Conservation (phyloP, 192 early-diverging fungal species). For the Entomortierella lignicola region DNA sequence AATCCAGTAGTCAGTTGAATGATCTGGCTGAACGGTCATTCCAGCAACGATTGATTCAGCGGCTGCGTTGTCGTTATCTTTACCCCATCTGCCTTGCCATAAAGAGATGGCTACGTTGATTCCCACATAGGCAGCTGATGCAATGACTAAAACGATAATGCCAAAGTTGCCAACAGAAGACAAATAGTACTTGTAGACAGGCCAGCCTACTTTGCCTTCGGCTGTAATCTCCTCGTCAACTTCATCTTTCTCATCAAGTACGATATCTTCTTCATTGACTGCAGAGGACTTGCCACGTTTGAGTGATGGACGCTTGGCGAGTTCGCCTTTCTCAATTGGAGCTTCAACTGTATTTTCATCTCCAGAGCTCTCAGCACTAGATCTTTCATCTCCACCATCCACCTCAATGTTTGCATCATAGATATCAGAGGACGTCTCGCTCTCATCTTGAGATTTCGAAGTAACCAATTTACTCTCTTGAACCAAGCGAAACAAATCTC, state of each 20-base stretch:
- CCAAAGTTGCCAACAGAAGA: conserved; percentile 1
- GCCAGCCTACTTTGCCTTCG: conserved; percentile 6
- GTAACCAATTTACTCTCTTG: conserved; percentile 4
- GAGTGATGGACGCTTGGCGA: not conserved
- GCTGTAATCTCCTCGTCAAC: conserved; percentile 11
- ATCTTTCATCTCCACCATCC: not conserved
- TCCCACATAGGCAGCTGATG: not conserved
- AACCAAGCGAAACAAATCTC: conserved; percentile 71
- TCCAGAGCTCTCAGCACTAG: not conserved
- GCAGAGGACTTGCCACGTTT: conserved; percentile 11
- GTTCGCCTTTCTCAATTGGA: not conserved
- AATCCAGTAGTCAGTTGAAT: conserved; percentile 11
- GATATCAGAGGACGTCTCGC: too few relatives aligned
- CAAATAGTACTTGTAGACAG: conserved; percentile 18
- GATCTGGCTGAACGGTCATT: too few relatives aligned
- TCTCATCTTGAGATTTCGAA: not conserved
- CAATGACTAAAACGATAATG: not conserved
- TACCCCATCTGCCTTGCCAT: conserved; percentile 12
- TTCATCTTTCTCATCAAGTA: conserved; percentile 5
- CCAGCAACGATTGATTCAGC: too few relatives aligned
- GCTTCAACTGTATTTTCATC: not conserved
- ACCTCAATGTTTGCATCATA: conserved; percentile 13
- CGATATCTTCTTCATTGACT: not conserved
- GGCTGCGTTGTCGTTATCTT: not conserved
- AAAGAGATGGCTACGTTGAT: not conserved